Percentiles rank a stretch among this genome's conserved stretches.
Conservation (phyloP, 352 stramenopile species). For the Globisporangium heterothallicum region DNA sequence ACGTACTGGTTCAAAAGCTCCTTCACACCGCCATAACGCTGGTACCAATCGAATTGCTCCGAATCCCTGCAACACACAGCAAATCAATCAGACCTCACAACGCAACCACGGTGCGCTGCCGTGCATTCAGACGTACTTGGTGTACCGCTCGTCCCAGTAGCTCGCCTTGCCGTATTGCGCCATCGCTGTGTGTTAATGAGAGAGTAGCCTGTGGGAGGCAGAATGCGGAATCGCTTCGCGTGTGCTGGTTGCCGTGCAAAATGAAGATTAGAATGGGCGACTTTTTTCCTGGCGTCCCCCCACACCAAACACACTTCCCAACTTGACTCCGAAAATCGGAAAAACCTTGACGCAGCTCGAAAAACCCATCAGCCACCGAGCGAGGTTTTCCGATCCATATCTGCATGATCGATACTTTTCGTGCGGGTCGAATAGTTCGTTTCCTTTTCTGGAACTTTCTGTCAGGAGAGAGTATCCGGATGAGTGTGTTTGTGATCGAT, state of each 20-base stretch:
- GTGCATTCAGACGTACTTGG: slow-evolving; percentile 70
- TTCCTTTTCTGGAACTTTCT: background rate
- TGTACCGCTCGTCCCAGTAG: slow-evolving; percentile 95
- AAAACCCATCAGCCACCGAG: background rate
- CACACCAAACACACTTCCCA: background rate
- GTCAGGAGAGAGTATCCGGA: no score
- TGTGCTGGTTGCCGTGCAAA: slow-evolving; percentile 3
- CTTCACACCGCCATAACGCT: slow-evolving; percentile 89
- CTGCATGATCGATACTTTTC: background rate
- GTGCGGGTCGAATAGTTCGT: background rate
- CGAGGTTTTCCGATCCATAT: background rate
- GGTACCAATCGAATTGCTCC: slow-evolving; percentile 94
- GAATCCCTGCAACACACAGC: slow-evolving; percentile 56
- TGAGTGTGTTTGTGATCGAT: background rate
- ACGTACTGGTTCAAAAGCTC: slow-evolving; percentile 89
- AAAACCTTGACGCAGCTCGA: background rate
- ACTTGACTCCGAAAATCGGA: background rate
- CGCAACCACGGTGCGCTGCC: no score
- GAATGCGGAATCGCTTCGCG: background rate
- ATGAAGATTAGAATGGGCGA: slow-evolving; percentile 2
- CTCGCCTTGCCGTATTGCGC: slow-evolving; percentile 90
- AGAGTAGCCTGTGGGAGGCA: background rate
- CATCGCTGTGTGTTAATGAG: no score
- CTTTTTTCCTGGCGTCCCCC: background rate
- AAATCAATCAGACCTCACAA: no score